A percentile compares a stretch with the other conserved stretches of the same genome.
phyloP scores from a whole-genome alignment of 805 yeast species.

The Myxozyma mucilagina region DNA sequence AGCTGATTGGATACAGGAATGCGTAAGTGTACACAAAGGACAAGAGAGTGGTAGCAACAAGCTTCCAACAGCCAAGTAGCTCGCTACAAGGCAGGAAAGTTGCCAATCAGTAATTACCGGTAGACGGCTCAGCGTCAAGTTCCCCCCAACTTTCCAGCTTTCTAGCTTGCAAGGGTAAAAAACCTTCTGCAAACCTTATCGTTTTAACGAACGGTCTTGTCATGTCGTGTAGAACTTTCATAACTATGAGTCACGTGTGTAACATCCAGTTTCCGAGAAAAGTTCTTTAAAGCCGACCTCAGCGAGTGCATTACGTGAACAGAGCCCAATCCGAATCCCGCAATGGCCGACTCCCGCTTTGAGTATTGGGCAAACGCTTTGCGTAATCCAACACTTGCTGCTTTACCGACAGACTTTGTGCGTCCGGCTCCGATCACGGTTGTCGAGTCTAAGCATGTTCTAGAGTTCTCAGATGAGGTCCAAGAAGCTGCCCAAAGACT shows the following conservation, averaged over 20 bases:
- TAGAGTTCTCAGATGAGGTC: slow-evolving; percentile 36
- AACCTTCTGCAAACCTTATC: neutral
- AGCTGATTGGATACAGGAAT: too few relatives aligned
- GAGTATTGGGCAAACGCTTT: slow-evolving; percentile 62
- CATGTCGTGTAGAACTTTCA: neutral
- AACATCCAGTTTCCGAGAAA: neutral
- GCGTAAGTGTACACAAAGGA: too few relatives aligned
- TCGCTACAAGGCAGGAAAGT: too few relatives aligned
- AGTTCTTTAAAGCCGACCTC: neutral
- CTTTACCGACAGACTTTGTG: slow-evolving; percentile 82
- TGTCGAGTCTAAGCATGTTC: slow-evolving; percentile 58
- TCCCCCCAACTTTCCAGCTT: too few relatives aligned
- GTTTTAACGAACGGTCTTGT: neutral
- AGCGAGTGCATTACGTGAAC: neutral
- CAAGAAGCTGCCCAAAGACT: slow-evolving; percentile 30
- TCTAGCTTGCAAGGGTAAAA: neutral
- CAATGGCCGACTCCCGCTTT: slow-evolving; percentile 17
- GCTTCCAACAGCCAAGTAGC: too few relatives aligned
- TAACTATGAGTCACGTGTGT: slow-evolving; percentile 1
- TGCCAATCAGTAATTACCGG: too few relatives aligned
- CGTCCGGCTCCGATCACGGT: slow-evolving; percentile 69
- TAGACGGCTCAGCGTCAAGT: too few relatives aligned
- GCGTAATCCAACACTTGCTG: slow-evolving; percentile 81
- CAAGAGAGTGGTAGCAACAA: too few relatives aligned
- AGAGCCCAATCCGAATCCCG: neutral